phyloP scores from a whole-genome alignment of 805 yeast genomes.

The Saccharomycopsis selenospora region DNA sequence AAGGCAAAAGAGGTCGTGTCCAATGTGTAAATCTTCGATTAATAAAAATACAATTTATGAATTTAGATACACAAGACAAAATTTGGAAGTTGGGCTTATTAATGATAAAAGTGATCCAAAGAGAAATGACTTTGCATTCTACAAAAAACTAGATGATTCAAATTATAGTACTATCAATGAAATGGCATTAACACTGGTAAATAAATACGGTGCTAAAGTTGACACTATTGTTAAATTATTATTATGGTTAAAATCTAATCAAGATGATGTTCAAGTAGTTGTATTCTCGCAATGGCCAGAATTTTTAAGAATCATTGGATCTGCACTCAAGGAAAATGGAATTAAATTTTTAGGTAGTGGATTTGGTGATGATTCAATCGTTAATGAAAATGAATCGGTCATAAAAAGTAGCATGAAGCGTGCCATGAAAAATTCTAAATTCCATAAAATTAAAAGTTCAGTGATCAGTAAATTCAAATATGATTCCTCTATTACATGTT shows the following conservation, averaged over 20 bases:
- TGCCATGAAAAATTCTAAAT: background rate
- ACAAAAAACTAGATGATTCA: constrained; percentile 33
- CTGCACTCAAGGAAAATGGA: constrained; percentile 54
- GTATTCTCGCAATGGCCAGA: constrained; percentile 87
- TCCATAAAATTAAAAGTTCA: background rate
- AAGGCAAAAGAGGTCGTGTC: constrained; percentile 46
- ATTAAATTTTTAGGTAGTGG: constrained; percentile 52
- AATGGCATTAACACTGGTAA: constrained; percentile 30
- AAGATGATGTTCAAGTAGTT: constrained; percentile 64
- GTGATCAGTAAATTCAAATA: constrained; percentile 56
- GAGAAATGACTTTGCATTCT: constrained; percentile 21
- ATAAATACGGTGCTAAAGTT: constrained; percentile 75
- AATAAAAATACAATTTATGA: constrained; percentile 50
- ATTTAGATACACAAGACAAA: constrained; percentile 54
- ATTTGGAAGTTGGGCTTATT: constrained; percentile 41
- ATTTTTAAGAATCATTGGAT: constrained; percentile 56
- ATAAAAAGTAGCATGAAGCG: background rate
- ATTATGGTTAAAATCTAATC: constrained; percentile 49
- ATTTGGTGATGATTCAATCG: background rate
- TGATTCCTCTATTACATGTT: constrained; percentile 64
- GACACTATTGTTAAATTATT: constrained; percentile 75
- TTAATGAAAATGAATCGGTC: constrained; percentile 5
- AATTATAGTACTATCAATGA: constrained; percentile 40
- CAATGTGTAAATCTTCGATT: constrained; percentile 65
- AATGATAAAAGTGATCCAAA: constrained; percentile 24